Evolutionary conservation across 257 asterid genomes (phyloP).

Genomic region (Scutellaria galericulata): DNA sequence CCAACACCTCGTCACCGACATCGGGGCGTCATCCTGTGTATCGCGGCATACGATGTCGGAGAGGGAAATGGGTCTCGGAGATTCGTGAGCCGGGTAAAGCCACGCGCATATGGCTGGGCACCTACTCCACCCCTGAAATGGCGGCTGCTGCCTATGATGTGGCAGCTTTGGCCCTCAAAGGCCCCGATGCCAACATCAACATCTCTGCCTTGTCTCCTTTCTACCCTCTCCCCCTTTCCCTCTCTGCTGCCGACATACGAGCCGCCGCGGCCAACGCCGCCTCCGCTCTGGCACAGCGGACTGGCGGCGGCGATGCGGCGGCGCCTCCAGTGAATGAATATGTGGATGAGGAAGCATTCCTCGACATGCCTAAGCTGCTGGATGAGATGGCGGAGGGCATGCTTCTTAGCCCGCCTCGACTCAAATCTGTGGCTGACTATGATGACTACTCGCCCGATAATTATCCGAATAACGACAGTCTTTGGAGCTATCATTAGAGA

Average conservation of each 20-base stretch:
- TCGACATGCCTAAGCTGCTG: conserved; percentile 59
- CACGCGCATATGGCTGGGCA: conserved; percentile 69
- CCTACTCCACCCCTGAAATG: conserved; percentile 64
- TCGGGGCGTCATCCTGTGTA: conserved; percentile 53
- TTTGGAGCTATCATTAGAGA: conserved; percentile 45
- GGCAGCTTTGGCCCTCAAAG: conserved; percentile 61
- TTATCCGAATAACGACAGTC: conserved; percentile 37
- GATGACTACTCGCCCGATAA: conserved; percentile 42
- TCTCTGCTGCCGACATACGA: conserved; percentile 44
- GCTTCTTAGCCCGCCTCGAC: conserved; percentile 65
- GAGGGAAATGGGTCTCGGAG: conserved; percentile 72
- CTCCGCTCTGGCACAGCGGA: conserved; percentile 30
- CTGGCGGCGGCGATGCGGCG: conserved; percentile 7
- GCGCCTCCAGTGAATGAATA: conserved; percentile 26
- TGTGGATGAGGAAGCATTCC: conserved; percentile 60
- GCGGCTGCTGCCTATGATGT: conserved; percentile 72
- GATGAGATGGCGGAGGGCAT: conserved; percentile 69
- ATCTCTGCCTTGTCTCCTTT: conserved; percentile 40
- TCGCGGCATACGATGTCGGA: conserved; percentile 55
- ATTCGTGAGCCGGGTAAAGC: conserved; percentile 65
- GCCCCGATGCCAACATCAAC: conserved; percentile 46
- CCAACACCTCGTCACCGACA: not conserved
- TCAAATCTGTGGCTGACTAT: conserved; percentile 16
- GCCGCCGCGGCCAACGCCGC: conserved; percentile 50
- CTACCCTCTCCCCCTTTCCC: conserved; percentile 51